Base-by-base conservation (phyloP, 192 early-diverging fungal species). In the Mortierella hygrophila region DNA sequence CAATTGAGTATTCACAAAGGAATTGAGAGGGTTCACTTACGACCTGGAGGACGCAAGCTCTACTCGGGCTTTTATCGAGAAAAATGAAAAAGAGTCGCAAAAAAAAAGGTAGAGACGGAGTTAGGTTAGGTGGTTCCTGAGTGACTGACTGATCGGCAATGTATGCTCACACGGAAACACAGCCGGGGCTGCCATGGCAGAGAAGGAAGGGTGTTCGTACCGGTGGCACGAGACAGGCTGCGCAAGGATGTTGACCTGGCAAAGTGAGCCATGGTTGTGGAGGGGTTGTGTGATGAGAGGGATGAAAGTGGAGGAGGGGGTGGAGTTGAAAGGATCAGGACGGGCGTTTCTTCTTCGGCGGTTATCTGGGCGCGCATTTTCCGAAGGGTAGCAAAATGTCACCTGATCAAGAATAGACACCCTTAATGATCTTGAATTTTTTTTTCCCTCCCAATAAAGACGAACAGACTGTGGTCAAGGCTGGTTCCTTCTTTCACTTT, bases 401-500 rank as follows among this genome's bases (percentile, higher is more conserved):
- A 65, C 60, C n/a, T 65, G 60, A 65, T 65, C 26, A 32, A 29
- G 26, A 11, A 3, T 55, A 16, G 72, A 37, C 1, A 71, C 38
- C 37, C 37, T 71, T 71, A 42, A 71, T 60, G 26, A 40, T n/a
- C 44, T 16, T 77, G 40, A 44, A 37, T 20, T 7, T 15, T 40
- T 42, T 74, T 74, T 54, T 54, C 21, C 26, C 0, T 15, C 29
- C 6, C 20, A 8, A 52, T 73, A 73, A 41, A 73, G 13, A 1
- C 23, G 35, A 46, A 10, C 13, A 41, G 20, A 29, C 46, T 26
- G n/a, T 35, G 35, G 35, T 20, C 20, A 21, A 10, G 10, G 21
- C 32, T 68, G 55, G 78, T 49, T 80, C 79, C 79, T 80, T 80
- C 79, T 80, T 80, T 80, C 72, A 74, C 79, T 80, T 80, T 65